A percentile compares a stretch with the other conserved stretches of the same genome.
Evolutionary conservation across 306 rosid species (phyloP).

Genomic region (Rosa lucieae): DNA sequence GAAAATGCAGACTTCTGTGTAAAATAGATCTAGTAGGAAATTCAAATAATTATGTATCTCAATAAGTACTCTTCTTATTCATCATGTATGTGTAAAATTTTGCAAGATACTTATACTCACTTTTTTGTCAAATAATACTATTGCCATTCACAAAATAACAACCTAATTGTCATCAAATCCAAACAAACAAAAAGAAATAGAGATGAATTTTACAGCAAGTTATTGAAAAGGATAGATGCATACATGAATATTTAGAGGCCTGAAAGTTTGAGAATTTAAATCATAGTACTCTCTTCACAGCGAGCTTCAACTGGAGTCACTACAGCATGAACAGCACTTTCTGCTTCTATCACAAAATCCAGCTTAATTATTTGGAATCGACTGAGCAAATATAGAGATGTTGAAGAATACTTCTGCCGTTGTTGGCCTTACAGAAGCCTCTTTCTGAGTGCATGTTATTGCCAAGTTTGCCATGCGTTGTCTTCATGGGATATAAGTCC

Average conservation of each 20-base stretch:
- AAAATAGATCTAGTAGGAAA: not conserved
- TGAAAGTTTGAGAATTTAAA: not conserved
- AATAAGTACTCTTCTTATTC: not conserved
- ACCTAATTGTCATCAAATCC: not conserved
- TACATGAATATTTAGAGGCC: not conserved
- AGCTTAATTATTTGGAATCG: conserved; percentile 2
- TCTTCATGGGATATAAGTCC: too few species aligned
- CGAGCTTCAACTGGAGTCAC: conserved; percentile 30
- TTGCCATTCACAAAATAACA: not conserved
- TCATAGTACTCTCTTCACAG: not conserved
- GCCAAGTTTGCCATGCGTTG: too few species aligned
- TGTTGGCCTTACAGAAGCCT: too few species aligned
- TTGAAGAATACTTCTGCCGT: too few species aligned
- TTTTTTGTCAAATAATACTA: not conserved
- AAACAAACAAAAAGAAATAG: not conserved
- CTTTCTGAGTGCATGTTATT: too few species aligned
- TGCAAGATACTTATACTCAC: not conserved
- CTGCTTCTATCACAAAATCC: conserved; percentile 19
- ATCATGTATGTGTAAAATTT: not conserved
- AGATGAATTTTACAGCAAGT: not conserved
- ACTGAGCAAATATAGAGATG: conserved; percentile 26
- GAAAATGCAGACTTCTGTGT: not conserved
- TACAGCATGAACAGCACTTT: conserved; percentile 18
- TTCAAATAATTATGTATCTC: not conserved
- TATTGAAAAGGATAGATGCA: not conserved